These are phyloP conservation scores for Withania somnifera DNA, from an alignment of 305 asterid species.

Conservation along the genomic window DNA sequence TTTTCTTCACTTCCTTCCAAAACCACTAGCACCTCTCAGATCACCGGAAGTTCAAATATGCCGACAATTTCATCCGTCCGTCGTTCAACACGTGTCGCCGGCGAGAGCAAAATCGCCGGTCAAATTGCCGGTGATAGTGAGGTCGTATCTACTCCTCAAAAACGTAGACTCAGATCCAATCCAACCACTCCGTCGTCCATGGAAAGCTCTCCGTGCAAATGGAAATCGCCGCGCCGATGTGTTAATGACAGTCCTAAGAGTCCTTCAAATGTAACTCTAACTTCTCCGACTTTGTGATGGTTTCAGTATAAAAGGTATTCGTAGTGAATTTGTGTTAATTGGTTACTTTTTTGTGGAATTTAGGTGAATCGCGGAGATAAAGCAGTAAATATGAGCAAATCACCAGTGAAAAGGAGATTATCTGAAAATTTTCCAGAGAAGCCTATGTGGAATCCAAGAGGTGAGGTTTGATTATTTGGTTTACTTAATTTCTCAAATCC, in stretches of 20 bases:
- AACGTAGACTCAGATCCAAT: constrained; percentile 45
- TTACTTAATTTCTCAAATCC: not conserved
- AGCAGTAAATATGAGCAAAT: constrained; percentile 14
- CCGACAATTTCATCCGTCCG: constrained; percentile 43
- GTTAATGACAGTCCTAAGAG: constrained; percentile 29
- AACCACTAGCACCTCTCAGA: not conserved
- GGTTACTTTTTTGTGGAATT: constrained; percentile 21
- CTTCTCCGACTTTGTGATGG: not conserved
- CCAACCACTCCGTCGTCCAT: constrained; percentile 10
- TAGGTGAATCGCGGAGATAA: constrained; percentile 14
- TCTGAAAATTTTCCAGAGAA: constrained; percentile 30
- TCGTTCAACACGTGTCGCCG: constrained; percentile 13
- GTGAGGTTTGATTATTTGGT: constrained; percentile 23
- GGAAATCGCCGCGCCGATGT: constrained; percentile 59
- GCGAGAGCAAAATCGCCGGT: not conserved
- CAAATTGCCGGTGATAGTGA: constrained; percentile 1
- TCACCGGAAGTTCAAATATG: constrained; percentile 22
- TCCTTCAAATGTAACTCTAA: constrained; percentile 24
- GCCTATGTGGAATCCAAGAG: constrained; percentile 65
- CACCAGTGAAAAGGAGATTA: constrained; percentile 34
- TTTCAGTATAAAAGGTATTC: not conserved
- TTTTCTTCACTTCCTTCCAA: not conserved
- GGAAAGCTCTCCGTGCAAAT: constrained; percentile 24
- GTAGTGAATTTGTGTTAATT: not conserved
- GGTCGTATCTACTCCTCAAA: constrained; percentile 30